A percentile compares a stretch with the other conserved stretches of the same genome.
These are phyloP conservation scores for Neurospora terricola DNA, from an alignment of 495 filamentous ascomycete genomes.

Conservation along the genomic window DNA sequence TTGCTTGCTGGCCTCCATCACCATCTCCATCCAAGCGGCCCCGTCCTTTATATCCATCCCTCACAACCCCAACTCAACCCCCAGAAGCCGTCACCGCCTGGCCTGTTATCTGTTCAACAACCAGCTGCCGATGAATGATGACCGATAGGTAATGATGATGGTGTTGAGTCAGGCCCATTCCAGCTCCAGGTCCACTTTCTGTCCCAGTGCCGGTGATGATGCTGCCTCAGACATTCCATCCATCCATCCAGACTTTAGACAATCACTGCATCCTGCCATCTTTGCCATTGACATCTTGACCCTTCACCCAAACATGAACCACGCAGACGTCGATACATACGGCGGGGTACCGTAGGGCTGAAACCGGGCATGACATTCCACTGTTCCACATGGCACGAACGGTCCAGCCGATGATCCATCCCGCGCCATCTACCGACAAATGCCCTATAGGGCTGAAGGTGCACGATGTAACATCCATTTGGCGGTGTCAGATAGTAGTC, in stretches of 20 bases:
- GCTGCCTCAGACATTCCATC: neutral
- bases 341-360: neutral
- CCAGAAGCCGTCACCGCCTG: neutral
- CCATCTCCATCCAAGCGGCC: neutral
- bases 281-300: neutral
- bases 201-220: neutral
- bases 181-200: neutral
- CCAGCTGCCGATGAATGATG: neutral
- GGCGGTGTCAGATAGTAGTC: neutral
- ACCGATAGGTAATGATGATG: neutral
- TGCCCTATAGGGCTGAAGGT: neutral
- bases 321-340: neutral
- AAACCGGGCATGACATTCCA: neutral
- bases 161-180: neutral
- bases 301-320: neutral
- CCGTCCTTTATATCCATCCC: neutral
- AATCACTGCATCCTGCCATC: neutral
- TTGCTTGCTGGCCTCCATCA: neutral
- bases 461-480: neutral
- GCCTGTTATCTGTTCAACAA: neutral
- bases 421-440: neutral
- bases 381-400: neutral
- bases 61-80: neutral
- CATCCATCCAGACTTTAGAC: too few species aligned
- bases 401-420: neutral